phyloP scores from a whole-genome alignment of 192 early-diverging fungal species.

The Pilaira anomala region DNA sequence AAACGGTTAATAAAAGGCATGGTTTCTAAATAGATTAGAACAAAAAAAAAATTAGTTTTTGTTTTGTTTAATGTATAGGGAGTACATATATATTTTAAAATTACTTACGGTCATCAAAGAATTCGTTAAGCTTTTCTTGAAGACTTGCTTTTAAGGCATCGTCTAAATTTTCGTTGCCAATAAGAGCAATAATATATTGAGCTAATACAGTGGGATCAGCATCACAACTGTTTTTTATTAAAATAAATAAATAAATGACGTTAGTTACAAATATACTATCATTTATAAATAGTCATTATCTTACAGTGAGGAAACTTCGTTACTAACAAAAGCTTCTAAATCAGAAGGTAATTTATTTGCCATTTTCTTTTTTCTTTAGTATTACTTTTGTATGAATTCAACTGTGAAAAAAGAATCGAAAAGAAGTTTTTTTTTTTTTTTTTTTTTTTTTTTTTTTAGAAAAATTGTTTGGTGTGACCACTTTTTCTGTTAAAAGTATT shows the following conservation, averaged over 20 bases:
- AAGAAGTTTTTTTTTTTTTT: no score
- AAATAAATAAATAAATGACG: neutral
- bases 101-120: conserved; percentile 64
- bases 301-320: conserved; percentile 22
- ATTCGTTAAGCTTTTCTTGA: conserved; percentile 70
- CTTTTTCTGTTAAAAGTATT: no score
- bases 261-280: neutral
- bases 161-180: conserved; percentile 62
- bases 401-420: neutral
- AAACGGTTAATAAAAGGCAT: conserved; percentile 57
- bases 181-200: conserved; percentile 75
- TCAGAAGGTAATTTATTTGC: conserved; percentile 11
- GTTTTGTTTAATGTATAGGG: no score
- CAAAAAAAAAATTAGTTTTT: neutral
- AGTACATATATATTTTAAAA: no score
- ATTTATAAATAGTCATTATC: neutral
- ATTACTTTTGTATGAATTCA: neutral
- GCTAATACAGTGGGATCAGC: conserved; percentile 73
- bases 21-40: conserved; percentile 52
- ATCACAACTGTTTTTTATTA: conserved; percentile 57
- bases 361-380: neutral
- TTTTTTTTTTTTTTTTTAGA: no score
- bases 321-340: conserved; percentile 16
- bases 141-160: conserved; percentile 55
- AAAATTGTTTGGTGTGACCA: neutral